Conservation (phyloP, 202 grass and related monocot species). For the Miscanthus sacchariflorus region DNA sequence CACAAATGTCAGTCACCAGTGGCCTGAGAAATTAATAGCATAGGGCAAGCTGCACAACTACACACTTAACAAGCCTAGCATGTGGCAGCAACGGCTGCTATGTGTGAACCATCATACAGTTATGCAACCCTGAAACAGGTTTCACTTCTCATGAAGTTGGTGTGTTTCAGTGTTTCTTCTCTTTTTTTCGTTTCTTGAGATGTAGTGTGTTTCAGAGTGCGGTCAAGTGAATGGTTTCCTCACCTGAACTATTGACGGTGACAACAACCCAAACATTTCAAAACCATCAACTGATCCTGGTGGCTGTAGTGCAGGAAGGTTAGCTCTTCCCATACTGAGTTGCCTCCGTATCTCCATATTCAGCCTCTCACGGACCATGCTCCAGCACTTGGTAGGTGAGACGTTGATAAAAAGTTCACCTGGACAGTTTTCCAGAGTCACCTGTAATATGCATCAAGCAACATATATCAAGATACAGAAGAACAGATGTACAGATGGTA, state of each 20-base stretch:
- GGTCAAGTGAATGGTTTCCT: constrained; percentile 36
- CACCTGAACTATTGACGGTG: constrained; percentile 72
- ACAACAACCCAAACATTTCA: constrained; percentile 90
- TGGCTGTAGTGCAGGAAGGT: constrained; percentile 75
- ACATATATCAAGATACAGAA: constrained; percentile 51
- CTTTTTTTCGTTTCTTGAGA: background rate
- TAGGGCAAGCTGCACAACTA: background rate
- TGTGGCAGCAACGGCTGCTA: background rate
- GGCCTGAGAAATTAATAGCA: constrained; percentile 17
- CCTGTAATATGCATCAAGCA: constrained; percentile 51
- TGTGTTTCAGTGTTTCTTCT: background rate
- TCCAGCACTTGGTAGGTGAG: constrained; percentile 81
- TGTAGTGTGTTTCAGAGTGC: constrained; percentile 10
- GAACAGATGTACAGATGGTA: constrained; percentile 28
- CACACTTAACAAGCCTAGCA: background rate
- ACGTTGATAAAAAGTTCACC: constrained; percentile 75
- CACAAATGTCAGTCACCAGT: constrained; percentile 10
- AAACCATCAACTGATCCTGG: constrained; percentile 85
- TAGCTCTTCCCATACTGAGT: constrained; percentile 61
- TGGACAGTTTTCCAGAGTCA: constrained; percentile 72
- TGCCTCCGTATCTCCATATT: constrained; percentile 82
- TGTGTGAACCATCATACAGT: background rate
- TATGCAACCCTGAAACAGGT: constrained; percentile 7
- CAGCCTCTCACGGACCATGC: constrained; percentile 89
- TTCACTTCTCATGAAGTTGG: background rate